Percentiles rank a stretch among this genome's conserved stretches.
phyloP scores from a whole-genome alignment of 805 yeast species.

The Saturnispora quitensis region DNA sequence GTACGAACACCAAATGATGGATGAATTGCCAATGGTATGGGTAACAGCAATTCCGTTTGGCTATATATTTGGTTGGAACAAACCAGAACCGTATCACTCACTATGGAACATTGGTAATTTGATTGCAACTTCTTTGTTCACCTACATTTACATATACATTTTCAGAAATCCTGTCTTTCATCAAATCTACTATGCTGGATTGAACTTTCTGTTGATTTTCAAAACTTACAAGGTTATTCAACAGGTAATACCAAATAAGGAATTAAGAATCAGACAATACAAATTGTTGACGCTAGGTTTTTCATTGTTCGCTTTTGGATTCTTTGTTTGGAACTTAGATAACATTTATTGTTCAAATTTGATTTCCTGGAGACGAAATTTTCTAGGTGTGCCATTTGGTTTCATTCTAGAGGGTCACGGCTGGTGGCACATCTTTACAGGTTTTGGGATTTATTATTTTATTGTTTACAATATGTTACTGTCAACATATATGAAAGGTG shows the following conservation, averaged over 20 bases:
- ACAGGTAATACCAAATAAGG: constrained; percentile 16
- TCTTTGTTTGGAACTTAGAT: constrained; percentile 82
- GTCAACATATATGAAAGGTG: constrained; percentile 53
- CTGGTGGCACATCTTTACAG: constrained; percentile 94
- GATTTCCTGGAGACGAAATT: constrained; percentile 45
- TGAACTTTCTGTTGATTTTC: constrained; percentile 65
- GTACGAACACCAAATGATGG: constrained; percentile 84
- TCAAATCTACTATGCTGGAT: constrained; percentile 72
- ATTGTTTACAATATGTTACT: constrained; percentile 71
- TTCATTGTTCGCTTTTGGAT: constrained; percentile 56
- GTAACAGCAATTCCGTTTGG: constrained; percentile 89
- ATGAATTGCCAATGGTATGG: constrained; percentile 96
- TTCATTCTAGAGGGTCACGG: constrained; percentile 85
- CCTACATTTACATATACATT: constrained; percentile 56
- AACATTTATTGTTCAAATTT: constrained; percentile 64
- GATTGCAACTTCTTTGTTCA: constrained; percentile 37
- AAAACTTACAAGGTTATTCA: constrained; percentile 35
- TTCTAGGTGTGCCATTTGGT: constrained; percentile 76
- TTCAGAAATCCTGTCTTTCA: constrained; percentile 81
- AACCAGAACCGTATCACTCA: constrained; percentile 13
- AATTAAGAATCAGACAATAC: constrained; percentile 18
- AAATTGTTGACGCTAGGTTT: constrained; percentile 24
- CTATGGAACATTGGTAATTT: constrained; percentile 24
- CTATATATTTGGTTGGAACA: constrained; percentile 27
- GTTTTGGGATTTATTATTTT: constrained; percentile 80